Evolutionary conservation across 345 rosid genomes (phyloP).

Genomic region (Eucalyptus cloeziana): DNA sequence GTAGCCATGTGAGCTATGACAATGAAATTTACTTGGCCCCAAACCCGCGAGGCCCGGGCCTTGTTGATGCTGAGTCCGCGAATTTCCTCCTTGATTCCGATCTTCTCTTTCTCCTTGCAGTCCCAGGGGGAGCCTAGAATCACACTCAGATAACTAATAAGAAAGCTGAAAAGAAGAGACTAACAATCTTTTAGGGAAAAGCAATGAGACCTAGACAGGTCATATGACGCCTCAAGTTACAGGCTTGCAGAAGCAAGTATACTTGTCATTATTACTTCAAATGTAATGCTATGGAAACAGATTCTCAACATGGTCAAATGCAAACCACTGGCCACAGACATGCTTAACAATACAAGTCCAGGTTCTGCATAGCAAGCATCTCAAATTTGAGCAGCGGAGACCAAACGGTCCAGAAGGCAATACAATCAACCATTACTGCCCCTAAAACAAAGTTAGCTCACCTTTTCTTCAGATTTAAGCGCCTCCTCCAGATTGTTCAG

Average conservation of each 20-base stretch:
- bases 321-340: not conserved
- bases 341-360: not conserved
- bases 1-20: not conserved
- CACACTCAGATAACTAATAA: not conserved
- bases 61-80: conserved; percentile 37
- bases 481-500: conserved; percentile 80
- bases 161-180: not conserved
- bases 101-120: conserved; percentile 75
- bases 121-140: conserved; percentile 76
- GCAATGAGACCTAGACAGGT: not conserved
- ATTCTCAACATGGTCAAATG: not conserved
- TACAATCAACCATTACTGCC: not conserved
- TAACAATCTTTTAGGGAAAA: not conserved
- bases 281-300: not conserved
- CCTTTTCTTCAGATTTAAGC: conserved; percentile 79
- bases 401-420: not conserved
- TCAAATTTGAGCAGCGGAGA: not conserved
- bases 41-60: conserved; percentile 74
- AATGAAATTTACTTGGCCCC: conserved; percentile 22
- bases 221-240: not conserved
- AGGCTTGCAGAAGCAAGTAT: not conserved
- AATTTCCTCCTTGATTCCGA: conserved; percentile 56
- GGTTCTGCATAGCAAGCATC: not conserved
- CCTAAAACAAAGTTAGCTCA: not conserved
- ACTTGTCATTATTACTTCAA: not conserved